Base-by-base conservation (phyloP, 2,329 filamentous ascomycete genomes). In the Colletotrichum tabaci region DNA sequence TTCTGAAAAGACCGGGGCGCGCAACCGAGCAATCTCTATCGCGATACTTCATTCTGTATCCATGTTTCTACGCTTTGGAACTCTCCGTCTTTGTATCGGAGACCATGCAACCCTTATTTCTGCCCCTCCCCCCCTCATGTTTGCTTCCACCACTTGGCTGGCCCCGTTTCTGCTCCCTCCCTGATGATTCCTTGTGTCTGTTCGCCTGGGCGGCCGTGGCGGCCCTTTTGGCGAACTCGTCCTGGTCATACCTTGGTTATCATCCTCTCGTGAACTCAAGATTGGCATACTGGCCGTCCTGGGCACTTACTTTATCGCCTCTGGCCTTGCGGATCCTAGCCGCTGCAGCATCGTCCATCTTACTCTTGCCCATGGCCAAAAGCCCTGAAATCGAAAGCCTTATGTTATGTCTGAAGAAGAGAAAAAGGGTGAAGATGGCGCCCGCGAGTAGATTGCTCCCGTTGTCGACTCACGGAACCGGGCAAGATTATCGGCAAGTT, bases 311-410 rank as follows among this genome's bases (percentile, higher is more conserved):
- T 73, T 82, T 82, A 18, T 80, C 79, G 15, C 84, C 84, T 47
- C 81, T 79, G 4, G 84, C 80, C 68, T 79, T 83, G 42, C 79
- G 78, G 71, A 86, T 86, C 62, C 84, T 79, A 58, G 81, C 81
- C 3, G 81, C 83, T 6, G 82, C 81, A 18, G 80, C 80, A 3
- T 82, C 79, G 73, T 85, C 83, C 84, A 86, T 86, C 72, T 82
- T 84, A 35, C 74, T 69, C n/a, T 72, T 73, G n/a, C 38, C 58
- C 64, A 73, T 73, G 16, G 66, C 15, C 13, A 18, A 21, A 42
- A 30, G 35, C 26, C 42, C 35, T 67, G 26, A 3, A 1, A 23
- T 12, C n/a, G 26, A 4, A 2, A 18, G 18, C 13, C 18, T 7
- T 62, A 12, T 40, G 26, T 1, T 21, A 18, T 4, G 8, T 53